Evolutionary conservation across 805 yeast genomes (phyloP), one percentile per base, ranked within the genome.

Genomic region (Cyberlindnera maclurae): DNA sequence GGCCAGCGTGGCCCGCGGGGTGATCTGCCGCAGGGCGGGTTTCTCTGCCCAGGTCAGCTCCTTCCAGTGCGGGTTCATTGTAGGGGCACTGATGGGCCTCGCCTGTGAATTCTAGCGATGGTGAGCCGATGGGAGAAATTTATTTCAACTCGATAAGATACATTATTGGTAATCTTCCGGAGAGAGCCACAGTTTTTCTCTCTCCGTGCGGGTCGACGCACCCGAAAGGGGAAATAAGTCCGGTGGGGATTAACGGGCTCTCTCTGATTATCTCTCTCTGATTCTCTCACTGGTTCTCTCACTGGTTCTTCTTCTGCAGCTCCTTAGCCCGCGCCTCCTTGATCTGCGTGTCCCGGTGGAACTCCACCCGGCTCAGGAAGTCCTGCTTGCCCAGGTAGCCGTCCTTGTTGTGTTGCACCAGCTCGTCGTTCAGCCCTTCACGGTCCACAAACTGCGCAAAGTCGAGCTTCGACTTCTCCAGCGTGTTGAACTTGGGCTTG

Each of bases 391-490:
- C 95, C 53, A 93, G 64, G 61, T 80, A 93, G 8, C 98, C 98
- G 37, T 80, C 93, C 65, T 84, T 89, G 57, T 88, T 89, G 55
- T 81, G 82, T 40, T 75, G 71, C 34, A 70, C 72, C 54, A 93
- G 72, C 45, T 93, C 98, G 47, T 86, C 96, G 37, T 75, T 70
- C 34, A 93, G 79, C 40, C 88, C 88, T 46, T 80, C 79, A 47
- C 82, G 73, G 61, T 90, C 97, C 24, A 93, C 96, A 62, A 84
- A 88, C 34, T 84, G 77, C 1, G 95, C 94, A 95, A 97, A 93
- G 61, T 93, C 98, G 36, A 93, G 68, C 45, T 95, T 69, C 1
- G 95, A 84, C 61, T 93, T 93, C 57, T 93, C 97, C 46, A 93
- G 65, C 0, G 98, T 93, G 17, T 95, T 84, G 44, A 93, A 68